These are phyloP conservation scores for Dictyostelium capitatum DNA, from an alignment of 78 protist genomes.

Conservation along the genomic window DNA sequence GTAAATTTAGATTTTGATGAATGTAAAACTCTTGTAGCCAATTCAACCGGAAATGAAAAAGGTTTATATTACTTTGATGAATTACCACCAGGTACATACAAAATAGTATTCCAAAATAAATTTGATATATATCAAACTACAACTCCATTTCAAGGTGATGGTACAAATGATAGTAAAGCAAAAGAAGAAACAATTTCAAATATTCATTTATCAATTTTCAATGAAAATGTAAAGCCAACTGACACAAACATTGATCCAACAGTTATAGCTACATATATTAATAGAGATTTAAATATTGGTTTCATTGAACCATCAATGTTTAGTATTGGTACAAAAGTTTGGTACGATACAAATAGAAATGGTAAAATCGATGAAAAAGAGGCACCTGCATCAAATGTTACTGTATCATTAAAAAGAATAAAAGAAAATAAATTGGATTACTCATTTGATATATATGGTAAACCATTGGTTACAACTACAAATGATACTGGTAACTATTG, in stretches of 20 bases:
- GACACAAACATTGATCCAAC: background rate
- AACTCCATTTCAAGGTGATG: background rate
- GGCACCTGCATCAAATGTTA: constrained; percentile 3
- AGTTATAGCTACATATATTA: background rate
- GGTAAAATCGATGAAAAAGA: constrained; percentile 28
- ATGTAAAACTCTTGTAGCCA: too few relatives aligned
- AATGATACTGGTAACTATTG: constrained; percentile 42
- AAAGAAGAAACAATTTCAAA: background rate
- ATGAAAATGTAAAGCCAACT: background rate
- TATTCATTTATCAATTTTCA: background rate
- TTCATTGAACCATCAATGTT: background rate
- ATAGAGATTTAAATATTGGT: constrained; percentile 23
- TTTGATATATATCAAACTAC: background rate
- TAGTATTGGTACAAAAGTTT: constrained; percentile 32
- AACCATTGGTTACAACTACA: constrained; percentile 2
- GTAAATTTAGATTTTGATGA: background rate
- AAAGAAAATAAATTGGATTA: background rate
- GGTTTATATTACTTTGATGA: constrained; percentile 42
- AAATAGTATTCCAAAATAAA: background rate
- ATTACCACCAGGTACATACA: constrained; percentile 8
- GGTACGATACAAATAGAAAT: constrained; percentile 46
- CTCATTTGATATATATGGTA: background rate
- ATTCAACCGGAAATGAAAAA: background rate
- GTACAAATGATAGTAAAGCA: constrained; percentile 54
- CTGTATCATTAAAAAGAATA: background rate